Conservation (phyloP, 768 basidiomycete genomes). For the Agaricus blazei region DNA sequence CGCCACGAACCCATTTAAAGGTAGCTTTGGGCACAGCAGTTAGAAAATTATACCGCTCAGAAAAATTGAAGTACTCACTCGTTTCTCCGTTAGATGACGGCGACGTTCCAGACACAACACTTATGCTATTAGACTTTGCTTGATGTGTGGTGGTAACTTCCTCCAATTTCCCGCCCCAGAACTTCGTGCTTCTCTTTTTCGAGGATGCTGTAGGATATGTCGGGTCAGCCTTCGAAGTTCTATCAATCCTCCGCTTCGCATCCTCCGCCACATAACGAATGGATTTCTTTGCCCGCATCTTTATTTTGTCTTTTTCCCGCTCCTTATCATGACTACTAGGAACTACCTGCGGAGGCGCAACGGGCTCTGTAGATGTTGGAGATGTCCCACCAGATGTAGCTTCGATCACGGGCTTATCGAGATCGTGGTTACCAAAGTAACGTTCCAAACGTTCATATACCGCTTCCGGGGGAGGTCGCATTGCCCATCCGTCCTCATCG, state of each 20-base stretch:
- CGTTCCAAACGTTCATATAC: constrained; percentile 90
- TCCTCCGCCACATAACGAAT: constrained; percentile 91
- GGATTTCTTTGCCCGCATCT: constrained; percentile 74
- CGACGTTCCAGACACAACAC: constrained; percentile 20
- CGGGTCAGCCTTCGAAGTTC: constrained; percentile 57
- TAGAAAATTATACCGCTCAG: constrained; percentile 10
- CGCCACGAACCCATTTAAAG: constrained; percentile 98
- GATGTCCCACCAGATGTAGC: constrained; percentile 75
- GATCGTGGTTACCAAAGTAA: constrained; percentile 94
- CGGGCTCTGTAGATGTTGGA: constrained; percentile 58
- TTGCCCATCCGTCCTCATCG: constrained; percentile 72
- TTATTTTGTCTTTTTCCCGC: constrained; percentile 26
- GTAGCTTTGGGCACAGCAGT: constrained; percentile 49
- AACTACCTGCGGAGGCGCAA: constrained; percentile 31
- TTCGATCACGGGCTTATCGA: constrained; percentile 95
- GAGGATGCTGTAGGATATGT: constrained; percentile 39
- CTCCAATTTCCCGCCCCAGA: constrained; percentile 92
- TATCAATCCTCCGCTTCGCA: constrained; percentile 71
- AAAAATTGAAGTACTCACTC: constrained; percentile 44
- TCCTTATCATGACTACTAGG: constrained; percentile 20
- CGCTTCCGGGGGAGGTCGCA: constrained; percentile 87
- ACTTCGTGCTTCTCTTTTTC: constrained; percentile 85
- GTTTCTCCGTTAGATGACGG: constrained; percentile 53
- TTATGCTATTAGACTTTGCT: constrained; percentile 37
- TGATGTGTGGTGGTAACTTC: constrained; percentile 86